These are phyloP conservation scores for Discostella stelligeroides DNA, from an alignment of 108 stramenopile species.

Conservation along the genomic window DNA sequence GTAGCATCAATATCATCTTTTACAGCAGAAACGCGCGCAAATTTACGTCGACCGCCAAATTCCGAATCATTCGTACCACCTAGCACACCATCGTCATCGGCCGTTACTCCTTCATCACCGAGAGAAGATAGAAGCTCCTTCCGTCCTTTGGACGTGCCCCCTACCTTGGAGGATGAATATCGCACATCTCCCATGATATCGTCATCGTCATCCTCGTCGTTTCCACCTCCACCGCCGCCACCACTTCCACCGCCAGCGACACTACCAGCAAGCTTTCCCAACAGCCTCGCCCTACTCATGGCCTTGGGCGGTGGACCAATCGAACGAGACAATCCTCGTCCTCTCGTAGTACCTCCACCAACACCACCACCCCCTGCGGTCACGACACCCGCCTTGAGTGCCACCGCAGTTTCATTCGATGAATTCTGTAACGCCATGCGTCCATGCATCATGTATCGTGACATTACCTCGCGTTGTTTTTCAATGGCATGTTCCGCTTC, in stretches of 20 bases:
- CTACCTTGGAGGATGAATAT: conserved; percentile 39
- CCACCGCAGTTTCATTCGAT: no score
- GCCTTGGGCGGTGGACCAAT: conserved; percentile 51
- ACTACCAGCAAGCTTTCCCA: conserved; percentile 76
- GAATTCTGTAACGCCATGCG: no score
- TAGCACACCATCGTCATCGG: conserved; percentile 83
- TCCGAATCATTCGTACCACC: conserved; percentile 82
- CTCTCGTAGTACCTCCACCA: no score
- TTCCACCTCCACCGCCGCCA: conserved; percentile 13
- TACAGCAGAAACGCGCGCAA: conserved; percentile 52
- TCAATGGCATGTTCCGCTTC: conserved; percentile 82
- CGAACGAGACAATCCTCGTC: conserved; percentile 16
- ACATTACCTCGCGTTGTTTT: conserved; percentile 63
- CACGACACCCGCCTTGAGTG: no score
- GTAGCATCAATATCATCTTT: no score
- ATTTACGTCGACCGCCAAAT: conserved; percentile 76
- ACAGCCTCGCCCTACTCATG: conserved; percentile 54
- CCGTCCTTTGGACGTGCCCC: conserved; percentile 54
- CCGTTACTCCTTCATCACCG: conserved; percentile 67
- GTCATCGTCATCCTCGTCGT: conserved; percentile 66
- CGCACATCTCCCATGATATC: conserved; percentile 85
- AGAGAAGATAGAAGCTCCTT: conserved; percentile 68
- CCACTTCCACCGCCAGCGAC: no score
- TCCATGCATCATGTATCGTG: conserved; percentile 81
- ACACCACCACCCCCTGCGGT: no score